Evolutionary conservation across 176 grass and related monocot species (phyloP).

Genomic region (Avena atlantica): DNA sequence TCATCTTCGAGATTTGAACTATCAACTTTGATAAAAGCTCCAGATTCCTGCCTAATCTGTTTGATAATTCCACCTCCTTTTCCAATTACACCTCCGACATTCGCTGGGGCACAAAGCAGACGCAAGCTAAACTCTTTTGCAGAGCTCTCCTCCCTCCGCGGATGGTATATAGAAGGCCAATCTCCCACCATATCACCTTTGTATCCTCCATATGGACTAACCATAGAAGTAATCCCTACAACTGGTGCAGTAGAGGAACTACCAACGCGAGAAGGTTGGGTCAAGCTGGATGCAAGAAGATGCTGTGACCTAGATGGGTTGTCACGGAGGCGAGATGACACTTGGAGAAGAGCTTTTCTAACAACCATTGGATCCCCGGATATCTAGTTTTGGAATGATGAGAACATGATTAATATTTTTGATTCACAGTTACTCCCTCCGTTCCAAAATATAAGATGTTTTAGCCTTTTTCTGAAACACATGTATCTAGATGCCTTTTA

Average conservation of each 20-base stretch:
- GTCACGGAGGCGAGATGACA: constrained; percentile 89
- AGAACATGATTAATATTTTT: constrained; percentile 26
- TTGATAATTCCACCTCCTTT: constrained; percentile 95
- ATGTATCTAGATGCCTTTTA: too few relatives aligned
- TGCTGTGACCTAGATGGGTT: constrained; percentile 95
- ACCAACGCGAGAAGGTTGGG: constrained; percentile 57
- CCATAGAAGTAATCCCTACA: constrained; percentile 64
- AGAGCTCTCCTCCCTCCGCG: constrained; percentile 76
- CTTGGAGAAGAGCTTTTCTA: constrained; percentile 85
- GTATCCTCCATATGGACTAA: constrained; percentile 76
- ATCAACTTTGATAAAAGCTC: constrained; percentile 90
- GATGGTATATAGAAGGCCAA: constrained; percentile 75
- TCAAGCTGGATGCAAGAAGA: constrained; percentile 57
- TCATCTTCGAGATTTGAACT: constrained; percentile 77
- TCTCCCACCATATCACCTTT: constrained; percentile 71
- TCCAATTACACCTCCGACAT: constrained; percentile 92
- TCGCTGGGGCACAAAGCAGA: constrained; percentile 69
- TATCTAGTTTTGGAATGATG: constrained; percentile 61
- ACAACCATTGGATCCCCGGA: constrained; percentile 71
- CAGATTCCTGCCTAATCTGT: constrained; percentile 96
- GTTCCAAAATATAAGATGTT: too few relatives aligned
- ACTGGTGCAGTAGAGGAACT: constrained; percentile 63
- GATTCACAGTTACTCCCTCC: neutral
- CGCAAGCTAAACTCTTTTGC: constrained; percentile 89
- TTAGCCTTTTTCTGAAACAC: too few relatives aligned